Percentiles rank a stretch among this genome's conserved stretches.
phyloP scores from a whole-genome alignment of 208 protist genomes.

The Tritrichomonas foetus region DNA sequence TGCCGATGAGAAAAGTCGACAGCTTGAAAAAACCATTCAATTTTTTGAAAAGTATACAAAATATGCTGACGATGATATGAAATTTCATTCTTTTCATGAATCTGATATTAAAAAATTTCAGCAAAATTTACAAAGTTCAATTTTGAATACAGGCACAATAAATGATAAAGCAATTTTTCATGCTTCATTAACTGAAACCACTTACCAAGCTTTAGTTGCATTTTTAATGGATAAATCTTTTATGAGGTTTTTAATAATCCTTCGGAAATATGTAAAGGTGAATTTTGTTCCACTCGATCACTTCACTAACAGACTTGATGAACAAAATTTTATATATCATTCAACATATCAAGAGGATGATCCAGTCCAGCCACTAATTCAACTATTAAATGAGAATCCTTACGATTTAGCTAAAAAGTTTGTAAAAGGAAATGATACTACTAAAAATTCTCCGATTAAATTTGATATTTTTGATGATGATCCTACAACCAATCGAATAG shows the following conservation, averaged over 20 bases:
- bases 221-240: background rate
- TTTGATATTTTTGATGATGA: conserved; percentile 27
- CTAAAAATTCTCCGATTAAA: too few species aligned
- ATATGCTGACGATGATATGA: background rate
- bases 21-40: too few species aligned
- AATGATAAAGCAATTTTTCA: too few species aligned
- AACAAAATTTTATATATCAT: background rate
- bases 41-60: background rate
- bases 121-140: background rate
- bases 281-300: background rate
- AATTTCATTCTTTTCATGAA: background rate
- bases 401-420: too few species aligned
- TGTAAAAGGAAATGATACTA: too few species aligned
- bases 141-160: too few species aligned
- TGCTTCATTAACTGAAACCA: background rate
- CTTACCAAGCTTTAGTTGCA: background rate
- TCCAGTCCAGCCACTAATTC: background rate
- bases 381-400: too few species aligned
- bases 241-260: background rate
- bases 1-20: too few species aligned
- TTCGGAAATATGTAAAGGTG: background rate
- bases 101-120: background rate
- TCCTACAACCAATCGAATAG: background rate
- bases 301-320: background rate
- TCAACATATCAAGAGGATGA: background rate